Evolutionary conservation across 2,329 filamentous ascomycete genomes (phyloP).

Genomic region (Phaeosphaeriaceae sp.): DNA sequence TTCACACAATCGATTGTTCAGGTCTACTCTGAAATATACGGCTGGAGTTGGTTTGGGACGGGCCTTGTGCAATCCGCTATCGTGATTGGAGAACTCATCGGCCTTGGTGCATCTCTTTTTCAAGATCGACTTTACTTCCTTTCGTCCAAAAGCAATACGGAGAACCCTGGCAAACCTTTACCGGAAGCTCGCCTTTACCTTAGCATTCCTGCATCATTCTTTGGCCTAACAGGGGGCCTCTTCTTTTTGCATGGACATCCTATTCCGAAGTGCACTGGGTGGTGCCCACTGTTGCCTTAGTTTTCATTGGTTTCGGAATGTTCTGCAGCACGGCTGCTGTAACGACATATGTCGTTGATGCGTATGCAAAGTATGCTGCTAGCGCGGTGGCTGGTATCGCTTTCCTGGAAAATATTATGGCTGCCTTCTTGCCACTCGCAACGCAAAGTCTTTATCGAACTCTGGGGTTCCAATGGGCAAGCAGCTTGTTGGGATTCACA

Average conservation of each 20-base stretch:
- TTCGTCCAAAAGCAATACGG: conserved; percentile 48
- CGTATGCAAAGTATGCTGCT: conserved; percentile 58
- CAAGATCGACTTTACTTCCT: conserved; percentile 51
- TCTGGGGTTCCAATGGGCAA: conserved; percentile 59
- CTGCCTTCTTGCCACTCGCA: conserved; percentile 57
- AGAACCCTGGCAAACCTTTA: conserved; percentile 48
- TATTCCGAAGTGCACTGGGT: conserved; percentile 55
- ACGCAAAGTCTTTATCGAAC: conserved; percentile 56
- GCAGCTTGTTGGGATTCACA: conserved; percentile 54
- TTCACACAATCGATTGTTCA: conserved; percentile 58
- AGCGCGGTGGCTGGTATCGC: conserved; percentile 58
- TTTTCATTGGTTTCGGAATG: conserved; percentile 58
- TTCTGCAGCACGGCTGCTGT: conserved; percentile 55
- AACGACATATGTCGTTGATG: conserved; percentile 58
- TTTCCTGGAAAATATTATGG: conserved; percentile 57
- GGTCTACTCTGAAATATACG: conserved; percentile 51
- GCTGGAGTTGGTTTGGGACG: conserved; percentile 50
- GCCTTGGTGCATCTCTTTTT: conserved; percentile 45
- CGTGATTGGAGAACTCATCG: conserved; percentile 55
- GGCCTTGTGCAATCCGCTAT: conserved; percentile 56
- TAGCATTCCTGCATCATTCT: conserved; percentile 51
- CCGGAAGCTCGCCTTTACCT: conserved; percentile 57
- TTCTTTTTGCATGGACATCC: conserved; percentile 59
- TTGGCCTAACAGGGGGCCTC: conserved; percentile 57
- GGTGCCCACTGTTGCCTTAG: conserved; percentile 54